Conservation (phyloP, 495 filamentous ascomycete genomes). For the Penicillium maclennaniae region DNA sequence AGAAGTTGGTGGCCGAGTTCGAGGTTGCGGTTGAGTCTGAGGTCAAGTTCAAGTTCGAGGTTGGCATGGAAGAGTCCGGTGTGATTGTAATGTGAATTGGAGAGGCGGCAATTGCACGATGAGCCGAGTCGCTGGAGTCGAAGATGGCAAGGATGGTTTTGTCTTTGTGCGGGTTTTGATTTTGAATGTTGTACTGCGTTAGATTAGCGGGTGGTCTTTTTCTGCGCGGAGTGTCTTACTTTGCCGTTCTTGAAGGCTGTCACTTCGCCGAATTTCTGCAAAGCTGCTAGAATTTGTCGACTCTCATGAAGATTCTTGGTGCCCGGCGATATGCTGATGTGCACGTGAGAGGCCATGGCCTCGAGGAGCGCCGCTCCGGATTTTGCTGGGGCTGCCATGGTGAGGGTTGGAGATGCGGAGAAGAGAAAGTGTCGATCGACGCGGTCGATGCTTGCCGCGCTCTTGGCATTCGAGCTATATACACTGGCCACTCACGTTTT, state of each 20-base stretch:
- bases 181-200: conserved; percentile 14
- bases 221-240: conserved; percentile 36
- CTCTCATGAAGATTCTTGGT: conserved; percentile 66
- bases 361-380: not conserved
- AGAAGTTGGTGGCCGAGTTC: not conserved
- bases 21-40: conserved; percentile 3
- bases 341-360: conserved; percentile 42
- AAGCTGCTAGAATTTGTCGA: conserved; percentile 62
- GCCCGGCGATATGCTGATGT: conserved; percentile 60
- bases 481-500: not conserved
- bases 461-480: conserved; percentile 8
- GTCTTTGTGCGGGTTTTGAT: conserved; percentile 8
- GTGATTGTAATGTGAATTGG: conserved; percentile 24
- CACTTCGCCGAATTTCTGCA: conserved; percentile 75
- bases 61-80: not conserved
- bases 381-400: not conserved
- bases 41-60: conserved; percentile 1
- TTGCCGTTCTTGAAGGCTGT: conserved; percentile 68
- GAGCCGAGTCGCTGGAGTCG: conserved; percentile 32
- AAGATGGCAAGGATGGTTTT: conserved; percentile 32
- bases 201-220: not conserved
- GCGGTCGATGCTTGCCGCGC: not conserved
- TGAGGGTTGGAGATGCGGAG: conserved; percentile 8
- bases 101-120: conserved; percentile 31
- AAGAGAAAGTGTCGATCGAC: conserved; percentile 8